These are phyloP conservation scores for Mangifera indica DNA, from an alignment of 345 rosid genomes.

Conservation along the genomic window DNA sequence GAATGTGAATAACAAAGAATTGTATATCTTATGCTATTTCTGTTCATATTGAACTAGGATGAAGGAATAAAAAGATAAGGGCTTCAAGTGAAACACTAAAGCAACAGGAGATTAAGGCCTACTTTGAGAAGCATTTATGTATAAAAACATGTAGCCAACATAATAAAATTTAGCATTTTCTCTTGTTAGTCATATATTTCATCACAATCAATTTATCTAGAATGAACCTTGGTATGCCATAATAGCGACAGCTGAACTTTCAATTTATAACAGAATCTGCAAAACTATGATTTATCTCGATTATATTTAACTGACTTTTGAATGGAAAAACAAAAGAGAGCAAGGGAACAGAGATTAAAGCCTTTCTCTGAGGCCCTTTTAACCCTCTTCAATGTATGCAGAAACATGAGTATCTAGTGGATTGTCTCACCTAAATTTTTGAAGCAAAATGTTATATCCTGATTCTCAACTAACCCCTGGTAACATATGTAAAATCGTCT, in stretches of 20 bases:
- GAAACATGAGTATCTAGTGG: not conserved
- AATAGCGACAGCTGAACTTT: not conserved
- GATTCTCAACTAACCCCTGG: not conserved
- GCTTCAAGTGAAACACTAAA: not conserved
- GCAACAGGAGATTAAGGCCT: not conserved
- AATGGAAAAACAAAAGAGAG: not conserved
- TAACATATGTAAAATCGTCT: not conserved
- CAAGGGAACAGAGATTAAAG: not conserved
- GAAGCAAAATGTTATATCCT: no score
- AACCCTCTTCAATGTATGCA: not conserved
- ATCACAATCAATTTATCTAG: not conserved
- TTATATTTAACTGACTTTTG: no score
- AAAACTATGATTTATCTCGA: not conserved
- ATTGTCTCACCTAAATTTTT: not conserved
- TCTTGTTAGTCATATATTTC: not conserved
- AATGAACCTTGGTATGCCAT: not conserved
- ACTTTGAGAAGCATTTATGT: not conserved
- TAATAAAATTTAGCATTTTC: not conserved
- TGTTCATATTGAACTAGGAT: not conserved
- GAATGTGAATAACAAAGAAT: not conserved
- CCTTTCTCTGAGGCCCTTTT: not conserved
- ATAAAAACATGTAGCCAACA: not conserved
- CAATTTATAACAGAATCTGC: not conserved
- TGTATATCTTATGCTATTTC: not conserved
- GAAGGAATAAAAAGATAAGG: not conserved